Conservation (phyloP, 371 early-diverging fungal genomes). For the Haplosporangium sp. region DNA sequence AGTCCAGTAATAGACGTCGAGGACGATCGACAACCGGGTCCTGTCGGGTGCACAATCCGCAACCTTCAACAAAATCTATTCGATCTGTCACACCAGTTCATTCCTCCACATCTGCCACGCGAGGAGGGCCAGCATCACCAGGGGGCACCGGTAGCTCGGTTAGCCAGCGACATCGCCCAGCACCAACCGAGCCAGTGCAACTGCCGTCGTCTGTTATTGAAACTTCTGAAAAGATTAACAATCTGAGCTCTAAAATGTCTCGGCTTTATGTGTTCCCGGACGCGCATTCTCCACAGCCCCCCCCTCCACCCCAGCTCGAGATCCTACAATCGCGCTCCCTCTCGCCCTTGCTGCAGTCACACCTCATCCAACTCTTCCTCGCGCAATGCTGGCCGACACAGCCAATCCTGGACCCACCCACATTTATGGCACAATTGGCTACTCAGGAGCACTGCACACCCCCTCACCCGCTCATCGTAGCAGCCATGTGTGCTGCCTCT, state of each 20-base stretch:
- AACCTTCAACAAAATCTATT: constrained; percentile 13
- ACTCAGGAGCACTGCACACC: constrained; percentile 49
- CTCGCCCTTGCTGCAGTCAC: constrained; percentile 50
- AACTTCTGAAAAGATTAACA: constrained; percentile 55
- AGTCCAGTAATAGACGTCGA: constrained; percentile 13
- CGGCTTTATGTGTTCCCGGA: constrained; percentile 55
- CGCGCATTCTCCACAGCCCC: constrained; percentile 11
- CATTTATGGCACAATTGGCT: constrained; percentile 50
- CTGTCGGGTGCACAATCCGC: constrained; percentile 42
- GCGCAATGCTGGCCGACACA: constrained; percentile 49
- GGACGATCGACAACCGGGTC: constrained; percentile 46
- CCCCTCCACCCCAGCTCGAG: constrained; percentile 49
- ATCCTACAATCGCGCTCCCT: constrained; percentile 49
- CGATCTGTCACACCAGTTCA: constrained; percentile 31
- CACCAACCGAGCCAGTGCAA: constrained; percentile 29
- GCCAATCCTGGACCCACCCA: constrained; percentile 51
- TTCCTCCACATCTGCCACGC: constrained; percentile 3
- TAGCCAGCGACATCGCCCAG: constrained; percentile 46
- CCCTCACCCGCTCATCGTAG: constrained; percentile 47
- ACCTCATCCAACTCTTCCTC: constrained; percentile 50
- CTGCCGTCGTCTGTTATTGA: constrained; percentile 53
- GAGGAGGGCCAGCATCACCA: not conserved
- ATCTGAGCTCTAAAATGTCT: constrained; percentile 51
- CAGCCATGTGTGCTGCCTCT: constrained; percentile 51
- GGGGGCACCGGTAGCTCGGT: constrained; percentile 10